Evolutionary conservation across 129 eudicot species (phyloP).

Genomic region (Scalesia atractyloides): DNA sequence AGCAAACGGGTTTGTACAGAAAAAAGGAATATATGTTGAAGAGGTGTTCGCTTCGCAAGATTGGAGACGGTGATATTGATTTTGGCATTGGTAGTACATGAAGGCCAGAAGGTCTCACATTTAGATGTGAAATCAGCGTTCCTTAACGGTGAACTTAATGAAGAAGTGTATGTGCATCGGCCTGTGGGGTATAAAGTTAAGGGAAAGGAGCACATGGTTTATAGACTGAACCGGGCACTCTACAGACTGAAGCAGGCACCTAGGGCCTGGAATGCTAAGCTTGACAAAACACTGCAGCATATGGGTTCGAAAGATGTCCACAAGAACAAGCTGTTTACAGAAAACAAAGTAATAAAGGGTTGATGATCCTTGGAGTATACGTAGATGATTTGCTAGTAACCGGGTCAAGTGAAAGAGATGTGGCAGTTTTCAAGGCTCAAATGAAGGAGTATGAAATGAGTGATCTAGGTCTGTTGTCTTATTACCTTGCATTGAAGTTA

Average conservation of each 20-base stretch:
- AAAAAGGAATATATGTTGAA: no score
- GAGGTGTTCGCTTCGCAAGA: no score
- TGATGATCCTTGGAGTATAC: conserved; percentile 12
- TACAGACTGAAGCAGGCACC: background rate
- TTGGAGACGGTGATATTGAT: no score
- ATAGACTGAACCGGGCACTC: no score
- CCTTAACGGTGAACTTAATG: no score
- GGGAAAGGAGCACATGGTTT: no score
- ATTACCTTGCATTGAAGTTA: background rate
- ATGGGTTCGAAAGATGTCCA: background rate
- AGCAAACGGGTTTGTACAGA: no score
- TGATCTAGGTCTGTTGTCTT: background rate
- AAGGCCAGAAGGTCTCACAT: no score
- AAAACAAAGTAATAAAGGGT: background rate
- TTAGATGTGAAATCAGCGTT: no score
- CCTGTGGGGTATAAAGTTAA: no score
- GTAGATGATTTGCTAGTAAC: conserved; percentile 22
- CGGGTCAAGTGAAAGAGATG: background rate
- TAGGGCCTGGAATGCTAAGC: background rate
- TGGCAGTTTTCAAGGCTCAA: background rate
- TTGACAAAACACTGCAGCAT: background rate
- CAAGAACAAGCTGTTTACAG: conserved; percentile 23
- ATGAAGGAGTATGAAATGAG: conserved; percentile 10
- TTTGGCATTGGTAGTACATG: no score
- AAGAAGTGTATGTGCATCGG: no score